Evolutionary conservation across 805 yeast species (phyloP).

Genomic region (Komagataella ulmi): DNA sequence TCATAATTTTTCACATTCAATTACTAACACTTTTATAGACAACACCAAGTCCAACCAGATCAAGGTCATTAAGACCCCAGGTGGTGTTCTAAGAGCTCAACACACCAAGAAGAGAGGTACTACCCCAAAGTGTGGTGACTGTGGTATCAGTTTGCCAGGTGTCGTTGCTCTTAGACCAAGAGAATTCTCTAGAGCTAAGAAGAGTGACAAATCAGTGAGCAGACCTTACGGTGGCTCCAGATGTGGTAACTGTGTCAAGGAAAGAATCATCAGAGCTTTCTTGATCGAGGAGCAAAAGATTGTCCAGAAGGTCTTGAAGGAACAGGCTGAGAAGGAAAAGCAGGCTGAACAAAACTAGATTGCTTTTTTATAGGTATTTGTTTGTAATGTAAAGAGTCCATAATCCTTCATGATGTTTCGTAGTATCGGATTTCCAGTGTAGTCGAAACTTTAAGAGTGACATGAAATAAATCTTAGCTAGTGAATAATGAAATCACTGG

Average conservation of each 20-base stretch:
- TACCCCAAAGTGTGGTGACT: constrained; percentile 83
- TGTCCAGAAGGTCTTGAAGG: constrained; percentile 98
- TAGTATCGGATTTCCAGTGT: not conserved
- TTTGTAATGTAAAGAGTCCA: not conserved
- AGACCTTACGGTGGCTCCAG: constrained; percentile 99
- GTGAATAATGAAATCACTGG: not conserved
- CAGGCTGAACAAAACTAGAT: constrained; percentile 29
- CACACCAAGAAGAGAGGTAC: constrained; percentile 89
- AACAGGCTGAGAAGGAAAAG: constrained; percentile 82
- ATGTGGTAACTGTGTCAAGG: constrained; percentile 98
- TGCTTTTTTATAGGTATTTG: not conserved
- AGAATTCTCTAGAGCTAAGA: constrained; percentile 88
- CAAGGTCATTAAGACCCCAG: constrained; percentile 99
- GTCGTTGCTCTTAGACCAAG: constrained; percentile 95
- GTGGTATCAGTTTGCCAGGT: constrained; percentile 56
- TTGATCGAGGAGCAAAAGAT: constrained; percentile 99
- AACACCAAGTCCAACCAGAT: constrained; percentile 99
- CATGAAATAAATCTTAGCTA: not conserved
- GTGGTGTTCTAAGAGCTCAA: constrained; percentile 97
- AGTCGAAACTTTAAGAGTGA: not conserved
- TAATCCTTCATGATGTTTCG: not conserved
- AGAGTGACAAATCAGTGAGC: constrained; percentile 95
- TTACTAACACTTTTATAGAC: constrained; percentile 34
- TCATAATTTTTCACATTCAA: constrained; percentile 3
- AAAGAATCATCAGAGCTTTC: constrained; percentile 99